Evolutionary conservation across 352 stramenopile genomes (phyloP), one percentile per base, ranked within the genome.

Genomic region (Phytophthora melonis): DNA sequence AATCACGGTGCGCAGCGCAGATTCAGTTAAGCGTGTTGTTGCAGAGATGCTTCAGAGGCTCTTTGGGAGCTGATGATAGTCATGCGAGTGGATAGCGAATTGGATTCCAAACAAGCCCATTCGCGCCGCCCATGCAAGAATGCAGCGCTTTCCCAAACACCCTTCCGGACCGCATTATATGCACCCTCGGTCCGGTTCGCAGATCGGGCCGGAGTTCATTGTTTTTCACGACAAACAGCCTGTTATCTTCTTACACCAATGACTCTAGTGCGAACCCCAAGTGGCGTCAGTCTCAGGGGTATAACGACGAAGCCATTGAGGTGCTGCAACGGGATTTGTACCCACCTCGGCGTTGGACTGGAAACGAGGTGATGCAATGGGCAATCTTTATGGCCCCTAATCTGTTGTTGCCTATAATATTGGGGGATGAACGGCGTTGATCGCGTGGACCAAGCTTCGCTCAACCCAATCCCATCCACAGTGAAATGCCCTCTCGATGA

Each of bases 351-450:
- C 30, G 30, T 36, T 36, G 30, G 30, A 36, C 30, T 36, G 30
- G 30, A 36, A 7, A 7, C 7, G 30, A 36, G 7, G 30, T 36
- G 3, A 36, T 36, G 30, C 30, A 36, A 8, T 7, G 30, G 7
- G 7, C 3, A 36, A 36, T 7, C 30, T 36, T 36, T 36, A 36
- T 36, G 30, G 30, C 30, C 30, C 30, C 30, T 36, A 7, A 3
- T 2, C 16, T 10, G n/a, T 63, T 18, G 50, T 25, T 13, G 52
- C 23, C 8, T 68, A 68, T 18, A 61, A 68, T 21, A 47, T 68
- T 30, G n/a, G n/a, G 14, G 27, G 2, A 67, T 68, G 52, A 61
- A 68, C 39, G 52, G 19, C 10, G 61, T 68, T 3, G 61, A 69
- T 50, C 23, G 63, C 13, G 53, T 63, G 1, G 63, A 63, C 36